A percentile compares a stretch with the other conserved stretches of the same genome.
Conservation (phyloP, 2,329 filamentous ascomycete species). For the Hortaea sp. region DNA sequence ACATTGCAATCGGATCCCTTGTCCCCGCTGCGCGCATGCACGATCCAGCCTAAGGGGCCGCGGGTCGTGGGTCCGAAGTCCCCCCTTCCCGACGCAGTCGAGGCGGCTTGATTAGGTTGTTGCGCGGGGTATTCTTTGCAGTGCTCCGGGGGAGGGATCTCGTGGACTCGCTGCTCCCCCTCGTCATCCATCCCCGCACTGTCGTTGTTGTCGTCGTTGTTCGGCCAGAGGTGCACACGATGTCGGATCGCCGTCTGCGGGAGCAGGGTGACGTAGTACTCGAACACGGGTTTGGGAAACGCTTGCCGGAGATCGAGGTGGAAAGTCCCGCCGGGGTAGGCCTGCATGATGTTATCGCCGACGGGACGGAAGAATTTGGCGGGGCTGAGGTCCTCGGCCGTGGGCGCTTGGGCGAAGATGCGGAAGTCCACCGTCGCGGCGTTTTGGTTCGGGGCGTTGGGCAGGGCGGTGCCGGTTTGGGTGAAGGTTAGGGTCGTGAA, state of each 20-base stretch:
- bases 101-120: constrained; percentile 24
- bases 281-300: constrained; percentile 30
- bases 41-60: constrained; percentile 29
- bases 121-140: constrained; percentile 24
- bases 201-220: too few species aligned
- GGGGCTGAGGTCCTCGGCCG: constrained; percentile 16
- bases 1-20: constrained; percentile 26
- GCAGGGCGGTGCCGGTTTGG: constrained; percentile 35
- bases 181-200: too few species aligned
- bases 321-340: constrained; percentile 23
- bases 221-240: constrained; percentile 15
- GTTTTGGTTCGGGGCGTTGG: constrained; percentile 32
- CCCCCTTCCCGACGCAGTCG: constrained; percentile 3
- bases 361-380: constrained; percentile 27
- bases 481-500: constrained; percentile 30
- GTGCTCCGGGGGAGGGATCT: constrained; percentile 24
- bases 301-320: constrained; percentile 29
- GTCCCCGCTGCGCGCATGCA: constrained; percentile 25
- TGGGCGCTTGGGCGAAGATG: constrained; percentile 27
- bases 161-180: constrained; percentile 21
- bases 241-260: constrained; percentile 21
- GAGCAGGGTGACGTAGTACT: constrained; percentile 32
- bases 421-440: constrained; percentile 40
- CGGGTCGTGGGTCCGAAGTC: constrained; percentile 27
- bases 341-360: constrained; percentile 27